These are phyloP conservation scores for Colletotrichum spaethianum DNA, from an alignment of 2,329 filamentous ascomycete genomes.

Conservation along the genomic window DNA sequence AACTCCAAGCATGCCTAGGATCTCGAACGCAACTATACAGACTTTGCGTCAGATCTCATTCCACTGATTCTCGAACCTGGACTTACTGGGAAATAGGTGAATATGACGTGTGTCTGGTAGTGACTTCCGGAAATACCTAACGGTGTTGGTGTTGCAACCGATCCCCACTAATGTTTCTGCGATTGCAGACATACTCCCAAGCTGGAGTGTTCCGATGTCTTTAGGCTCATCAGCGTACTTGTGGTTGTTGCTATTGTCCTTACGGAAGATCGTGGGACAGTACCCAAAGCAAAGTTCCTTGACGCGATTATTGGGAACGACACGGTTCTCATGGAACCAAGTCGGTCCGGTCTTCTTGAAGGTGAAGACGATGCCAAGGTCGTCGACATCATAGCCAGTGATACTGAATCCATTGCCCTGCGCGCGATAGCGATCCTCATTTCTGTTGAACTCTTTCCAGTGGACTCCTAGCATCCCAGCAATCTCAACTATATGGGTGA, in stretches of 20 bases:
- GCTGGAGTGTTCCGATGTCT: slow-evolving; percentile 42
- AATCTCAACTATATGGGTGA: slow-evolving; percentile 54
- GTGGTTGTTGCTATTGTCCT: slow-evolving; percentile 19
- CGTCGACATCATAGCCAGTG: slow-evolving; percentile 48
- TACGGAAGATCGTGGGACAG: slow-evolving; percentile 55
- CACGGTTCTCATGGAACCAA: slow-evolving; percentile 51
- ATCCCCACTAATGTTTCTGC: slow-evolving; percentile 54
- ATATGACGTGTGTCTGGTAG: slow-evolving; percentile 37
- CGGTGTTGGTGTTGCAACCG: slow-evolving; percentile 54
- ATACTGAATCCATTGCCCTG: slow-evolving; percentile 55
- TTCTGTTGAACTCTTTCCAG: slow-evolving; percentile 58
- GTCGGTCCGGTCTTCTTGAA: slow-evolving; percentile 56
- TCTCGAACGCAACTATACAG: slow-evolving; percentile 53
- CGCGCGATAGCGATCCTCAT: slow-evolving; percentile 52
- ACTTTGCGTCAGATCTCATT: neutral
- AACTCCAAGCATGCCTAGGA: slow-evolving; percentile 58
- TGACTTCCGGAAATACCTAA: slow-evolving; percentile 48
- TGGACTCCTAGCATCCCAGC: slow-evolving; percentile 55
- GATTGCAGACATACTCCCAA: slow-evolving; percentile 48
- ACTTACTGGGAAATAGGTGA: slow-evolving; percentile 47
- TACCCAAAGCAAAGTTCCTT: slow-evolving; percentile 58
- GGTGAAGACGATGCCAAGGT: slow-evolving; percentile 56
- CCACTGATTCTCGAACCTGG: neutral
- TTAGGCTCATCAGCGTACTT: slow-evolving; percentile 44
- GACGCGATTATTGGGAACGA: slow-evolving; percentile 54